Percentiles rank a stretch among this genome's conserved stretches.
These are phyloP conservation scores for Pilobolus umbonatus DNA, from an alignment of 192 early-diverging fungal species.

Conservation along the genomic window DNA sequence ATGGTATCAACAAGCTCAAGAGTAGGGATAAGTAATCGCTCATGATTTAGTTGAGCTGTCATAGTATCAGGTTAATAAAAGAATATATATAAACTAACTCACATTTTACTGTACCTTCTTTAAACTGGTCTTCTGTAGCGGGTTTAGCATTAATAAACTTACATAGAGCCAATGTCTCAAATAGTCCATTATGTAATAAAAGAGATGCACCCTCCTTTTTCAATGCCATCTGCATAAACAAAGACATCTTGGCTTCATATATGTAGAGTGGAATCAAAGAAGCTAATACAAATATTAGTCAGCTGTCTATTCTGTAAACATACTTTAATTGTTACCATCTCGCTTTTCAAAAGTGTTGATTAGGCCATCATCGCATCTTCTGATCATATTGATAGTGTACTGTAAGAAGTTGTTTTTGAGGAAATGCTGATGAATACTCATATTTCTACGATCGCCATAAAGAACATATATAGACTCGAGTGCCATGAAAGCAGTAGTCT, in stretches of 20 bases:
- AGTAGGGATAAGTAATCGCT: constrained; percentile 1
- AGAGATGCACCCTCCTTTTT: constrained; percentile 68
- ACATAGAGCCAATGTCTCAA: constrained; percentile 72
- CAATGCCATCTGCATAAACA: constrained; percentile 78
- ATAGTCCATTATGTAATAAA: constrained; percentile 71
- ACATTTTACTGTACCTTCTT: neutral
- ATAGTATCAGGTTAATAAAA: no score
- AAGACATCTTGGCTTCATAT: constrained; percentile 76
- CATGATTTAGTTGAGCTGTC: no score
- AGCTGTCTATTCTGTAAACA: neutral
- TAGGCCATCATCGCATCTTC: constrained; percentile 56
- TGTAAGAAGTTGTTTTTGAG: constrained; percentile 51
- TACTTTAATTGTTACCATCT: constrained; percentile 22
- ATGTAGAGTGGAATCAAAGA: constrained; percentile 62
- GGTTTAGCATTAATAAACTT: constrained; percentile 68
- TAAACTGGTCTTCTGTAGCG: constrained; percentile 28
- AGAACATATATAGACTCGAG: constrained; percentile 57
- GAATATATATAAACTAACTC: neutral
- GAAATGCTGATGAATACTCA: constrained; percentile 20
- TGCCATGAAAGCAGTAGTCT: constrained; percentile 77
- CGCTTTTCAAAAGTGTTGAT: constrained; percentile 45
- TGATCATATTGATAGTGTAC: constrained; percentile 54
- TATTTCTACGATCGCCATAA: neutral
- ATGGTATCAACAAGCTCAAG: neutral
- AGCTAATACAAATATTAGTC: constrained; percentile 9